phyloP scores from a whole-genome alignment of 106 monocot genomes.

The Allium fistulosum region DNA sequence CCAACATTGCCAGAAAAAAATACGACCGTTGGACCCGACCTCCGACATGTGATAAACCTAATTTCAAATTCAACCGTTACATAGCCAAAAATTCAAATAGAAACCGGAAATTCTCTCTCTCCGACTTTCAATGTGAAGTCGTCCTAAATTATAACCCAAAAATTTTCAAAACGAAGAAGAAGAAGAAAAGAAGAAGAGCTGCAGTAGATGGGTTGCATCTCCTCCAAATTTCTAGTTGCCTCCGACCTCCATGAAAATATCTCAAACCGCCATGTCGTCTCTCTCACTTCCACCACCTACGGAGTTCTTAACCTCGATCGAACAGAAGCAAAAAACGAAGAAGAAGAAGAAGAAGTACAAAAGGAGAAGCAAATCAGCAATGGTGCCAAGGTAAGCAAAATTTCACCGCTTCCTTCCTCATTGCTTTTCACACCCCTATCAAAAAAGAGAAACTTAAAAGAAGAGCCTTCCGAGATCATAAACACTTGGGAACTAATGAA shows the following conservation, averaged over 20 bases:
- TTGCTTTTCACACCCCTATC: slow-evolving; percentile 7
- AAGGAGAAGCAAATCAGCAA: not conserved
- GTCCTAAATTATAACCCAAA: not conserved
- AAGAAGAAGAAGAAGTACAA: slow-evolving; percentile 1
- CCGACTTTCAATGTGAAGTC: not conserved
- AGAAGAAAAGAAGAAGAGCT: not conserved
- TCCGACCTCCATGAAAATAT: slow-evolving; percentile 9
- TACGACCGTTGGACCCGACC: slow-evolving; percentile 16
- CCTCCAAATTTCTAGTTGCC: slow-evolving; percentile 44
- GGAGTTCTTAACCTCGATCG: slow-evolving; percentile 65
- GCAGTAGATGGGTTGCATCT: slow-evolving; percentile 58
- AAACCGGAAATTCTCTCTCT: not conserved
- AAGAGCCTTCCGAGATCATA: slow-evolving; percentile 46
- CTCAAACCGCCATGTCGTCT: slow-evolving; percentile 52
- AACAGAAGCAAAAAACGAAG: not conserved
- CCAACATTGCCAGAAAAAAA: not conserved
- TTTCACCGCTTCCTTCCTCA: not conserved
- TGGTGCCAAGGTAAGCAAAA: not conserved
- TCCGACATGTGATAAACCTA: not conserved
- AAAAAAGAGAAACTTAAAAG: slow-evolving; percentile 10
- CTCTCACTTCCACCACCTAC: slow-evolving; percentile 82
- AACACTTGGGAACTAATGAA: slow-evolving; percentile 52
- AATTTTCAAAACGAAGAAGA: not conserved
- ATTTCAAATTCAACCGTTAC: too few species aligned
- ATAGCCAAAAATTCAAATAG: not conserved